Base-by-base conservation (phyloP, 1,284 basidiomycete genomes). In the Sanghuangporus sanghuang region DNA sequence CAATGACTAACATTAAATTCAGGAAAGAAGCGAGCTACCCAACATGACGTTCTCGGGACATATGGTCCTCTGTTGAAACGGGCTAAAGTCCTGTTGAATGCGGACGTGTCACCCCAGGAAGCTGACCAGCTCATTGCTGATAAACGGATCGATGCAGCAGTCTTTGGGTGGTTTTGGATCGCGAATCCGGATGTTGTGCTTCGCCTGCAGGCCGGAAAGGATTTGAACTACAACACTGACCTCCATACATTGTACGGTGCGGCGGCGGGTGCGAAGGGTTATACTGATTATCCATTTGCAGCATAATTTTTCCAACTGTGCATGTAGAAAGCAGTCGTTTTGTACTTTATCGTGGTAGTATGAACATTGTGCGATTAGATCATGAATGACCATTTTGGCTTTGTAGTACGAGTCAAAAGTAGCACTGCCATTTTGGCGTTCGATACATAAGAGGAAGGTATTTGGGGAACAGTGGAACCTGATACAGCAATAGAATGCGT, bases 61-160 rank as follows among this genome's bases (percentile, higher is more conserved):
- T 81, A 79, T 67, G 67, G 71, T 1, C 69, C 72, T 5, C 66
- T 71, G 36, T 73, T 80, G 63, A 75, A 74, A 53, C 72, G 65
- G 46, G 50, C 69, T 4, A 44, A 46, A 16, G 39, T 72, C 39
- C 52, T 72, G 36, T 57, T 69, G 12, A 73, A 72, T 63, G 70
- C 62, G 11, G 69, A 66, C 18, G 55, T 72, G 36, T 65, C 67
- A 4, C 66, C 69, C 2, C 64, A 66, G 16, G 71, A 73, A 63
- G 72, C 66, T 7, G 67, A 67, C 4, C 52, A 62, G 46, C 61
- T 69, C 40, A 62, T 73, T 32, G 59, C 58, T 0, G 61, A 61
- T 36, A 65, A 62, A 11, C 62, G 65, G 52, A 67, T 71, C 16
- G 68, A 67, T 53, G 69, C 61, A 18, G 68, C 66, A 12, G 67